Base-by-base conservation (phyloP, 768 basidiomycete species). In the Lyophyllum decastes region DNA sequence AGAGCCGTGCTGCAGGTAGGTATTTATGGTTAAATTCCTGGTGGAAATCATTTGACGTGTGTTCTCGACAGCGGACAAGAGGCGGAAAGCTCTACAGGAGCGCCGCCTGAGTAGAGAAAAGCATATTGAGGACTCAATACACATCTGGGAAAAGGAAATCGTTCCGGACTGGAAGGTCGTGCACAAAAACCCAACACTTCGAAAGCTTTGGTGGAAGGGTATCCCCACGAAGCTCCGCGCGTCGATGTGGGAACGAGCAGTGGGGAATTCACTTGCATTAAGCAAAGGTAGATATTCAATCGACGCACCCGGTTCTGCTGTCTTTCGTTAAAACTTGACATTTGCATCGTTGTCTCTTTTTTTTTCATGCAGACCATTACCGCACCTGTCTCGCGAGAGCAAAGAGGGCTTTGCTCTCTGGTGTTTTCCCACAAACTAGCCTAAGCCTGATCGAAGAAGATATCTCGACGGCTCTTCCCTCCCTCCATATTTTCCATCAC, bases 161-260 rank as follows among this genome's bases (percentile, higher is more conserved):
- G 65, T 90, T 19, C 92, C 93, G 0, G 90, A 95, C 69, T 95
- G 92, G 92, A 84, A 81, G 49, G 79, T 83, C 22, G 89, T 93
- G 7, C 68, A 86, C 68, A 84, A 81, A 63, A 85, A 90, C 59
- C 77, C 87, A 0, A 71, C 72, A 10, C 73, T 94, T 52, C 82
- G 88, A 30, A 84, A 79, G 66, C 66, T 95, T 9, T 96, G 94
- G 94, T 94, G 93, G 93, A 79, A 79, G 27, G 94, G 94, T 2
- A 90, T 95, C 63, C 94, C 94, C 2, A 82, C 89, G 0, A 90
- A 91, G 66, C 71, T 93, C 54, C 83, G 94, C 30, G 88, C 90
- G 3, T 69, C 79, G 1, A 81, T 95, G 78, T 96, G 94, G 94
- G 85, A 90, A 68, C 80, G 80, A 51, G 92, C 89, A n/a, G 84